These are phyloP conservation scores for Umbelopsis ramanniana DNA, from an alignment of 192 early-diverging fungal species.

Conservation along the genomic window DNA sequence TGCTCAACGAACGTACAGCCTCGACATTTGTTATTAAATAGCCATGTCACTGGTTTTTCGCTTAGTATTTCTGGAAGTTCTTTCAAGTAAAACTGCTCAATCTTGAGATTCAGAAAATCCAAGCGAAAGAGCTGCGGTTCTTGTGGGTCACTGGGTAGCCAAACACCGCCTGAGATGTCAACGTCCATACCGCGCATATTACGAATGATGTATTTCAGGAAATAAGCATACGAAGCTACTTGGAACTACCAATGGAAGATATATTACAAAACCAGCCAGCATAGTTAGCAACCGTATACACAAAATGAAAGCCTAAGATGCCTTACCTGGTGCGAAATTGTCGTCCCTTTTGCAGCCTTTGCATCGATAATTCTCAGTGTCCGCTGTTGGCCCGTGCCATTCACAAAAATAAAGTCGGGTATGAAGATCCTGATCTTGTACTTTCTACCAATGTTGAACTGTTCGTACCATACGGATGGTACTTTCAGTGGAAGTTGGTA, in stretches of 20 bases:
- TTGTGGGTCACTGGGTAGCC: slow-evolving; percentile 8
- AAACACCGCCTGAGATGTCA: slow-evolving; percentile 29
- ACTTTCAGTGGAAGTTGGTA: slow-evolving; percentile 32
- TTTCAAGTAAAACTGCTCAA: slow-evolving; percentile 30
- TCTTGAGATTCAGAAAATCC: slow-evolving; percentile 32
- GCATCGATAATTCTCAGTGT: slow-evolving; percentile 30
- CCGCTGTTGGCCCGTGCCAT: slow-evolving; percentile 2
- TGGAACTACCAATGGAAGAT: slow-evolving; percentile 26
- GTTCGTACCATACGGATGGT: slow-evolving; percentile 25
- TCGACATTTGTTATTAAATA: slow-evolving; percentile 29
- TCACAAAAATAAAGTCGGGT: slow-evolving; percentile 35
- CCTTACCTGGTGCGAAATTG: slow-evolving; percentile 34
- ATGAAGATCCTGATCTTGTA: slow-evolving; percentile 27
- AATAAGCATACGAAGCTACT: slow-evolving; percentile 33
- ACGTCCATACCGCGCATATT: slow-evolving; percentile 26
- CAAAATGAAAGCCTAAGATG: neutral
- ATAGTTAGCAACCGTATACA: neutral
- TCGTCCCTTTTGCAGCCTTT: slow-evolving; percentile 33
- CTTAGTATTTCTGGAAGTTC: slow-evolving; percentile 25
- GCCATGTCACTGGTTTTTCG: slow-evolving; percentile 21
- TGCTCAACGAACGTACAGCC: slow-evolving; percentile 33
- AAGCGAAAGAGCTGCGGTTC: slow-evolving; percentile 34
- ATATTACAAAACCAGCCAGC: too few relatives aligned
- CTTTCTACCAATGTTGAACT: slow-evolving; percentile 3
- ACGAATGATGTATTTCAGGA: slow-evolving; percentile 20